Evolutionary conservation across 805 yeast species (phyloP), one percentile per base, ranked within the genome.

Genomic region (Pichia exigua): DNA sequence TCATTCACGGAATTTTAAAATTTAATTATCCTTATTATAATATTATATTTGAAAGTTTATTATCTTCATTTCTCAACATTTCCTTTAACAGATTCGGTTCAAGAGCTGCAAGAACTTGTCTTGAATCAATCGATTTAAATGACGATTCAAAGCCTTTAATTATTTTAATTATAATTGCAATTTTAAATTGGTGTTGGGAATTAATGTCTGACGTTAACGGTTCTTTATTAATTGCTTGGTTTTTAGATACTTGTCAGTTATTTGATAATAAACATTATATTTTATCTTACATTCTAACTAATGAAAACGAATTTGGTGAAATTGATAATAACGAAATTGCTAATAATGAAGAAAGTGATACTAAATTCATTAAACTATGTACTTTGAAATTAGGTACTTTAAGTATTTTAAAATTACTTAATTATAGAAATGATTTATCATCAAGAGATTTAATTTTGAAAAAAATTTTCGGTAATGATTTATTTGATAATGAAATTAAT

Each of bases 11-110:
- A 51, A 94, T 96, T 61, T 76, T 91, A 58, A 87, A 87, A 63
- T 92, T 91, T 71, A 94, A 92, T 0, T 30, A 45, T 22, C 96
- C 96, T 0, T 90, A 83, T 77, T 87, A 87, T 64, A 89, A 87
- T 62, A 92, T 92, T 62, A 86, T 94, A 42, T 85, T 87, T 65
- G 96, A 91, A 67, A 78, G 88, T 15, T 81, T 91, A 57, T 69
- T 89, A 54, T 79, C 87, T 44, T 80, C 85, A 57, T 89, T 94
- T 61, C 72, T 87, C 75, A 82, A 81, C 48, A 84, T 94, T 57
- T 83, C 94, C 44, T 87, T 81, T 59, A 95, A 92, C 54, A 76
- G 98, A 61, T 94, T 88, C 66, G 99, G 99, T 43, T 92, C 97
- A 0, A 77, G 99, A 58, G 96, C 98, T 21, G 83, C 92, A 54